These are phyloP conservation scores for Chaetomium strumarium DNA, from an alignment of 2,329 filamentous ascomycete genomes.

Conservation along the genomic window DNA sequence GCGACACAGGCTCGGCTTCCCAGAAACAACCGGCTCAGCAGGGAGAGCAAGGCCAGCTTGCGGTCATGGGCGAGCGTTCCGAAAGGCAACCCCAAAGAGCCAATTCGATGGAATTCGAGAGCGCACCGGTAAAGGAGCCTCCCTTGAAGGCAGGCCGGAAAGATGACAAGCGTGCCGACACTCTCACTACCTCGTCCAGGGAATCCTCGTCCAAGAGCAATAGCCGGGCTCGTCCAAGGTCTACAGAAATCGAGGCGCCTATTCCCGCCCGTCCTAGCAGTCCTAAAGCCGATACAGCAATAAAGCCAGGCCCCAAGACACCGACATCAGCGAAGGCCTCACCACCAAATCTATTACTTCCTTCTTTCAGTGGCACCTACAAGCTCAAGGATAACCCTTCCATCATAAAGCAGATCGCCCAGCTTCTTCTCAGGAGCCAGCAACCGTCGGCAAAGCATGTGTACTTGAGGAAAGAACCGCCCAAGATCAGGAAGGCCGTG, in stretches of 20 bases:
- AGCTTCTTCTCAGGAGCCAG: slow-evolving; percentile 51
- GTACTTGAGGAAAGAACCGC: slow-evolving; percentile 60
- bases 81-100: slow-evolving; percentile 49
- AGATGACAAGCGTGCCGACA: slow-evolving; percentile 26
- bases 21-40: slow-evolving; percentile 25
- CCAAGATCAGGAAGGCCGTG: slow-evolving; percentile 74
- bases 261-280: slow-evolving; percentile 32
- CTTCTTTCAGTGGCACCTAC: slow-evolving; percentile 65
- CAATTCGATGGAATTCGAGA: slow-evolving; percentile 38
- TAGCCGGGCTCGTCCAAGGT: slow-evolving; percentile 43
- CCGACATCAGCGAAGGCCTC: slow-evolving; percentile 33
- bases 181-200: slow-evolving; percentile 17
- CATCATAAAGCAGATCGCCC: slow-evolving; percentile 59
- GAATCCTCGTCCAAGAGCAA: slow-evolving; percentile 19
- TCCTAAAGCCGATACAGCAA: slow-evolving; percentile 29
- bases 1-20: slow-evolving; percentile 41
- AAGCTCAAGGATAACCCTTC: slow-evolving; percentile 61
- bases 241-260: slow-evolving; percentile 41
- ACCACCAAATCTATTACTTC: slow-evolving; percentile 60
- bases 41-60: slow-evolving; percentile 47
- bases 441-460: slow-evolving; percentile 63
- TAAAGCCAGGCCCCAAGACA: slow-evolving; percentile 24
- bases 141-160: slow-evolving; percentile 29
- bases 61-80: slow-evolving; percentile 52
- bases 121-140: slow-evolving; percentile 31